Evolutionary conservation across 805 yeast genomes (phyloP).

Genomic region (Barnettozyma siamensis): DNA sequence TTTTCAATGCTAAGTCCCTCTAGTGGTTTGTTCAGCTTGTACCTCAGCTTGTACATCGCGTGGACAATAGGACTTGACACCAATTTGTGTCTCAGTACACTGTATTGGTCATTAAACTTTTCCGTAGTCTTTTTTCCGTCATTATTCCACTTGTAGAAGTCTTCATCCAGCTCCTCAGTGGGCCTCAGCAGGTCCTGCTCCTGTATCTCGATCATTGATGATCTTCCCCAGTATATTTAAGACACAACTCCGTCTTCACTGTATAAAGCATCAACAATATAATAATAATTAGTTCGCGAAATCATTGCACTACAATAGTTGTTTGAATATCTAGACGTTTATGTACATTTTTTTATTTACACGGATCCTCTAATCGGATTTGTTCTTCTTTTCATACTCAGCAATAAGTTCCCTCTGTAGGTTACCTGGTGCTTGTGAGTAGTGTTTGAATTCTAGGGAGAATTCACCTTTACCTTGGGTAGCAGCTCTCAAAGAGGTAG

Average conservation of each 20-base stretch:
- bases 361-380: slow-evolving; percentile 4
- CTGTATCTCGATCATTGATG: slow-evolving; percentile 5
- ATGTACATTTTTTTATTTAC: neutral
- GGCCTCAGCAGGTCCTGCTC: slow-evolving; percentile 1
- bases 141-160: slow-evolving; percentile 9
- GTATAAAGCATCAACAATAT: no score
- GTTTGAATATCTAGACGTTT: neutral
- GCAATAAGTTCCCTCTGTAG: slow-evolving; percentile 86
- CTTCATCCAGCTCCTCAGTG: neutral
- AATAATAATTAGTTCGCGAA: no score
- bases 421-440: slow-evolving; percentile 86
- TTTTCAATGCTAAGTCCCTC: slow-evolving; percentile 15
- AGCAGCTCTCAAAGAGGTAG: slow-evolving; percentile 89
- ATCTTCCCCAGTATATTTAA: no score
- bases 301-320: no score
- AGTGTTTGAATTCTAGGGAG: slow-evolving; percentile 88
- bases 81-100: slow-evolving; percentile 32
- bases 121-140: neutral
- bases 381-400: slow-evolving; percentile 58
- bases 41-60: slow-evolving; percentile 28
- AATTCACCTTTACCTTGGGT: slow-evolving; percentile 99
- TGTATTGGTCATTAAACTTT: slow-evolving; percentile 9
- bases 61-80: slow-evolving; percentile 35
- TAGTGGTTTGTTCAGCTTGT: slow-evolving; percentile 14
- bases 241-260: no score